Evolutionary conservation across 2,329 filamentous ascomycete genomes (phyloP), one percentile per base, ranked within the genome.

Genomic region (Magnaporthiopsis rhizophila): DNA sequence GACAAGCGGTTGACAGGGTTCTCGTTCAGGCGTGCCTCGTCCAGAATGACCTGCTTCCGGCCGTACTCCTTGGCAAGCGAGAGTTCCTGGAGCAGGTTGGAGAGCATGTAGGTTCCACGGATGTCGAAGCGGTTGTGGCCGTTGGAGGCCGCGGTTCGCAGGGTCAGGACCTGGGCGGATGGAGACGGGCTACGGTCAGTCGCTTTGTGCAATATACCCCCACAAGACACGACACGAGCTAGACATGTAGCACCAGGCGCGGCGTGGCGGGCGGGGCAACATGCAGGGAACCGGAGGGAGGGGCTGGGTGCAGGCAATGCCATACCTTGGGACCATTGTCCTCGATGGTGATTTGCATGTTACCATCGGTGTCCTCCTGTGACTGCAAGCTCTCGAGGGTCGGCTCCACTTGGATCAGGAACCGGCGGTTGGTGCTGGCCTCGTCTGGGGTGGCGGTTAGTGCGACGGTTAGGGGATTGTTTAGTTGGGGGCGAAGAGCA

Each of bases 311-410:
- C 9, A 24, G 45, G 45, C 8, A 50, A 36, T 30, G 59, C 32
- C 61, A 68, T 75, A 89, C 90, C 83, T 98, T 99, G 62, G 95
- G 94, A 0, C 95, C 95, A 68, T 86, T 85, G 77, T 99, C 95
- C 73, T 98, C 95, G 71, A 98, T 96, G 36, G 95, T 99, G 75
- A 99, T 99, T 76, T 98, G 93, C 82, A 92, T 91, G 76, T 99
- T 97, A 65, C 86, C 82, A 76, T 99, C 93, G 36, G 93, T 96
- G 73, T 99, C 95, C 76, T 99, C 95, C 69, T 94, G 89, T 53
- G 86, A 86, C 67, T 92, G 82, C 59, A 99, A 82, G 65, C 85
- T 88, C 72, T 92, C 84, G 65, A 97, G 83, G 0, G 93, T 97
- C 28, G 86, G 81, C 61, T 96, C 89, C 71, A 98, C 93, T 70